Evolutionary conservation across 1,284 basidiomycete genomes (phyloP).

Genomic region (Ustilago curta): DNA sequence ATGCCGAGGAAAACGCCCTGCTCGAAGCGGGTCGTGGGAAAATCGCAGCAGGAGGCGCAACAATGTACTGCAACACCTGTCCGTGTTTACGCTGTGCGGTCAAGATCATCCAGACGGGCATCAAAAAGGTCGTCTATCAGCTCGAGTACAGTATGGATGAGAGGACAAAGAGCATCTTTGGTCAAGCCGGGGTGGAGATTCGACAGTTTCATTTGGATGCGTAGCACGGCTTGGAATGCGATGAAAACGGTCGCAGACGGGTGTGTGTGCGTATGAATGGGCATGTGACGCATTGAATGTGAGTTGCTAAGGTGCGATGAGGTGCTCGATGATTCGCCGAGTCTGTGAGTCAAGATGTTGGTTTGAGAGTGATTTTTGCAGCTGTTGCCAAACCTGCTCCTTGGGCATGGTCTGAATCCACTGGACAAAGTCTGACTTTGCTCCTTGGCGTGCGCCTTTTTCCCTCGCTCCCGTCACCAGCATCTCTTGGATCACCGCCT

Average conservation of each 20-base stretch:
- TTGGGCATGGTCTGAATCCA: background rate
- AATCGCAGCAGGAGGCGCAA: conserved; percentile 73
- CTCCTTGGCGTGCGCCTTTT: background rate
- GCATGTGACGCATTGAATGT: background rate
- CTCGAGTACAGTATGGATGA: conserved; percentile 80
- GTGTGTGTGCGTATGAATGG: background rate
- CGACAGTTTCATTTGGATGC: conserved; percentile 57
- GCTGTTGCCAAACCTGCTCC: background rate
- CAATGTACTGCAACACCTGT: conserved; percentile 91
- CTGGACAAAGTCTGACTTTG: conserved; percentile 4
- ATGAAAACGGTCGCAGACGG: no score
- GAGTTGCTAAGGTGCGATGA: background rate
- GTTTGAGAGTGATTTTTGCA: background rate
- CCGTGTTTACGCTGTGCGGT: conserved; percentile 95
- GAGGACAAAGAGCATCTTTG: conserved; percentile 68
- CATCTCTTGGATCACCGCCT: background rate
- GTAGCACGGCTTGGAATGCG: no score
- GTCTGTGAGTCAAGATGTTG: background rate
- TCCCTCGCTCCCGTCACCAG: background rate
- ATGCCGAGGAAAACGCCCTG: conserved; percentile 98
- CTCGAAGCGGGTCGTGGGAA: conserved; percentile 84
- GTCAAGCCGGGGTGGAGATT: conserved; percentile 69
- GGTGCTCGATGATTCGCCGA: background rate
- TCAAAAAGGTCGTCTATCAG: conserved; percentile 94
- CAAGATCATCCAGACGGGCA: conserved; percentile 95